Base-by-base conservation (phyloP, 1,139 yeast species). In the Debaryomyces singareniensis region DNA sequence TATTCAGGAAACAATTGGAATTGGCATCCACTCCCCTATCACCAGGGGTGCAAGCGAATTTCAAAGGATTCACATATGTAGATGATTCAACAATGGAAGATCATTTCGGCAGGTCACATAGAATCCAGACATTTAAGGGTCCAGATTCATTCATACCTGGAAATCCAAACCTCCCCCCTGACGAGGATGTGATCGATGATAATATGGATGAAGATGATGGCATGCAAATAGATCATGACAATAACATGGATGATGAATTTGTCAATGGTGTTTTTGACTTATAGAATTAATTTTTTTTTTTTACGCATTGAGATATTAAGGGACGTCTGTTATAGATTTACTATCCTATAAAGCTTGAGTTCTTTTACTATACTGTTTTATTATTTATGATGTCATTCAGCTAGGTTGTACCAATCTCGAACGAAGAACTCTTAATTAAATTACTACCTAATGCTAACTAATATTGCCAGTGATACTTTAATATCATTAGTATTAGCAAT, bases 61-160 rank as follows among this genome's bases (percentile, higher is more conserved):
- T 91, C 59, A 85, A 86, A 49, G 97, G 97, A 1, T 89, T 89
- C 53, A 89, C 97, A 0, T 91, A 84, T 55, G 96, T 91, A 28
- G 96, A 87, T 51, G 96, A 84, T 42, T 82, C 93, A n/a, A 75
- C 93, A 15, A 78, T 89, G 68, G 95, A 86, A 45, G 95, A 86
- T 44, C 86, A 82, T 52, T 80, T 81, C 41, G 66, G 70, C 29
- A 61, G 61, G 47, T 58, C 67, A 13, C 65, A 58, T 41, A 51
- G 71, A 33, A 62, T 66, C 37, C 66, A 63, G 38, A 55, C 72
- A 1, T 73, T 62, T 47, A 71, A 66, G 39, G 78, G 75, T 32
- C 75, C 76, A 13, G 87, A 87, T 4, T 78, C 87, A 2, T 75
- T 82, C 43, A 78, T 82, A 27, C 84, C 86, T 4, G 86, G 87